Evolutionary conservation across 164 flowering plant genomes (phyloP), one percentile per base, ranked within the genome.

Genomic region (Hamamelis virginiana): DNA sequence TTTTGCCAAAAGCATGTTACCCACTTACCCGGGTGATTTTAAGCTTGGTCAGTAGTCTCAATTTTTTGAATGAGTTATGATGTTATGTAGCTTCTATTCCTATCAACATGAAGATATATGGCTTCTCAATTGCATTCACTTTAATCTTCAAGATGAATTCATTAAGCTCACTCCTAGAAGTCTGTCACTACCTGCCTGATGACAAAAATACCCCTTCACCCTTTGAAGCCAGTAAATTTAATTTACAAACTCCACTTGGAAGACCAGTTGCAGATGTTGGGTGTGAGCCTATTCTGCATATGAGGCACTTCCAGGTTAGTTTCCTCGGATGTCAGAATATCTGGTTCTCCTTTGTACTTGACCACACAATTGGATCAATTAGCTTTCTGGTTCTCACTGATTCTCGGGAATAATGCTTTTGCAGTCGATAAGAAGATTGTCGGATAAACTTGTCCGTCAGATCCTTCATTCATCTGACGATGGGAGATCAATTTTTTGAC

Each of bases 221-320:
- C 19, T 87, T 86, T 71, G 81, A 86, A 77, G 97, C 99, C 18
- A 86, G 79, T 41, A 72, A 94, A 66, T 91, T 89, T 68, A 81
- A 83, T 25, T 57, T 75, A 52, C 83, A 64, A 47, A 95, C 96
- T 9, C 89, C 83, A 6, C 81, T 65, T 43, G 97, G 99, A 53
- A 90, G 87, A 68, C 72, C 81, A 12, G 80, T 95, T 55, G 96
- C 99, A 52, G 99, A 92, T 71, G 85, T 89, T 48, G 98, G 99
- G 12, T 95, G 99, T 70, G 96, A 95, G 66, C 99, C 99, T 41
- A 91, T 95, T 69, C 74, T 95, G 78, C 93, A 92, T 78, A 91
- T 92, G 98, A 84, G 98, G 77, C 89, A 92, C 65, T 95, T 92
- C 76, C 99, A 95, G 97, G 99, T 92, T 26, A 64, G 64, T 63